A percentile compares a stretch with the other conserved stretches of the same genome.
Evolutionary conservation across 257 asterid genomes (phyloP).

Genomic region (Nicotiana sylvestris): DNA sequence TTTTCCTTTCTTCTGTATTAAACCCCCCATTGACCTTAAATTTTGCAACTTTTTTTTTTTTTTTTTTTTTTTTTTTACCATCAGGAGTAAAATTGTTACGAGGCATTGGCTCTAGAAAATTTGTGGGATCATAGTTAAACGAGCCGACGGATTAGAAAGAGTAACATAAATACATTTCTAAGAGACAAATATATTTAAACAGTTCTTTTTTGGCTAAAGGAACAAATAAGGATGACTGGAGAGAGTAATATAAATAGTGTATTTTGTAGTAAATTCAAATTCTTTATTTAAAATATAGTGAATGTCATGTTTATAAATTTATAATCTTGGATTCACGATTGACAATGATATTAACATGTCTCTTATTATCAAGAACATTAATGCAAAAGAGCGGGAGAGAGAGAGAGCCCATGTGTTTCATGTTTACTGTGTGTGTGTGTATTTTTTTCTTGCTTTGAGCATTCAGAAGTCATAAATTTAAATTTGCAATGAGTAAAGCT

Average conservation of each 20-base stretch:
- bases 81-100: neutral
- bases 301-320: neutral
- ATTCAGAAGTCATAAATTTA: neutral
- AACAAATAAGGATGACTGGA: neutral
- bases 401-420: too few species aligned
- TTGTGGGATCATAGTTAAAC: neutral
- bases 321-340: neutral
- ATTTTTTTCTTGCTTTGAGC: neutral
- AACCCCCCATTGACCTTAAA: neutral
- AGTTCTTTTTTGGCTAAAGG: neutral
- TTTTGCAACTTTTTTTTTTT: neutral
- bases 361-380: slow-evolving; percentile 16
- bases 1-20: neutral
- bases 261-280: neutral
- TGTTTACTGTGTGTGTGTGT: too few species aligned
- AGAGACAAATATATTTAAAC: neutral
- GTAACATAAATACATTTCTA: too few species aligned
- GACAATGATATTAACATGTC: neutral
- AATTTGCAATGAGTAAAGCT: neutral
- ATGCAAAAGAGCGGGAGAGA: slow-evolving; percentile 7
- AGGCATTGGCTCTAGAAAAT: neutral
- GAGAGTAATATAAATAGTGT: neutral
- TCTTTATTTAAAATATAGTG: neutral
- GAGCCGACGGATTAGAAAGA: too few species aligned
- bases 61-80: neutral